phyloP scores from a whole-genome alignment of 805 yeast species.

The Yamadazyma sp. region DNA sequence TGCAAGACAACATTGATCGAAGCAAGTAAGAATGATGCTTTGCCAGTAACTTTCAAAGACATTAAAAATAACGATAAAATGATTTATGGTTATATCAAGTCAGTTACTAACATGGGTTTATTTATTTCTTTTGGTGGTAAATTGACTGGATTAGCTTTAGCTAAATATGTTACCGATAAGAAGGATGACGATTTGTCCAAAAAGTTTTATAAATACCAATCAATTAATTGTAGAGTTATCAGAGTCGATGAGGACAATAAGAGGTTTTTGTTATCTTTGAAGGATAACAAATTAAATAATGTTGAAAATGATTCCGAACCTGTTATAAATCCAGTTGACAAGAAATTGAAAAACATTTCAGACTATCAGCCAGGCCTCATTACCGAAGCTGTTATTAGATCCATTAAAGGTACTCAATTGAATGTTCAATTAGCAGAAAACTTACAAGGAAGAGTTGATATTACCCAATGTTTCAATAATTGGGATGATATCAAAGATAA shows the following conservation, averaged over 20 bases:
- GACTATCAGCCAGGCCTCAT: slow-evolving; percentile 60
- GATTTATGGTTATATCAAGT: slow-evolving; percentile 73
- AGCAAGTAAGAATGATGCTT: slow-evolving; percentile 49
- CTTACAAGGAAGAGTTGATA: slow-evolving; percentile 74
- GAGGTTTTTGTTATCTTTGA: slow-evolving; percentile 68
- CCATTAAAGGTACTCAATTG: slow-evolving; percentile 70
- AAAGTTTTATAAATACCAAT: slow-evolving; percentile 61
- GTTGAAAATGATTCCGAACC: slow-evolving; percentile 21
- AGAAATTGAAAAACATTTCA: slow-evolving; percentile 40
- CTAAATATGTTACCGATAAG: slow-evolving; percentile 62
- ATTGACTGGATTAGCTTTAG: slow-evolving; percentile 79
- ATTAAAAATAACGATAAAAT: slow-evolving; percentile 41
- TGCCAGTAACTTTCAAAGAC: slow-evolving; percentile 64
- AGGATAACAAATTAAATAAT: slow-evolving; percentile 24
- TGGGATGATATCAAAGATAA: slow-evolving; percentile 54
- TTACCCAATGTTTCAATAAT: slow-evolving; percentile 61
- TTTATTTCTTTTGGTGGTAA: slow-evolving; percentile 80
- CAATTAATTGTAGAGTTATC: slow-evolving; percentile 65
- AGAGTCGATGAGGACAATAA: slow-evolving; percentile 65
- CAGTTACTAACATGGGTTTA: slow-evolving; percentile 75
- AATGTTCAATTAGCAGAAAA: slow-evolving; percentile 75
- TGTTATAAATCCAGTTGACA: slow-evolving; percentile 61
- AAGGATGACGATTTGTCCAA: slow-evolving; percentile 49
- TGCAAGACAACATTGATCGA: slow-evolving; percentile 64
- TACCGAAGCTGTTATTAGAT: slow-evolving; percentile 58